phyloP scores from a whole-genome alignment of 108 stramenopile species.

The Bacterosira constricta region DNA sequence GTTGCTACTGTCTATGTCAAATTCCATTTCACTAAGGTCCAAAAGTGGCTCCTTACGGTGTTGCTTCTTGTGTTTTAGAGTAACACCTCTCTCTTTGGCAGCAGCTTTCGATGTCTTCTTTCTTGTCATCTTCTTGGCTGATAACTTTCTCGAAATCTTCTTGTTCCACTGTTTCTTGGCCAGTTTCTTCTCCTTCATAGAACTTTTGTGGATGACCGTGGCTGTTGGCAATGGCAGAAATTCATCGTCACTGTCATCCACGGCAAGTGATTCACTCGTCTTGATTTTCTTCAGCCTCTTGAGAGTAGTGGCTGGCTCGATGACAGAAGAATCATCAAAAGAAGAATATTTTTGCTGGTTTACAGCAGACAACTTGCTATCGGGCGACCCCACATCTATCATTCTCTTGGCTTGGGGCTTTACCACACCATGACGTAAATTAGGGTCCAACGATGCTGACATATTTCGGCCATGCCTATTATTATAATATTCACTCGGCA shows the following conservation, averaged over 20 bases:
- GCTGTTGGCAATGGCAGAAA: neutral
- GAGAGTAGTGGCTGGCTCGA: neutral
- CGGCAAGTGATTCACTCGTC: neutral
- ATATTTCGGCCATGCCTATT: neutral
- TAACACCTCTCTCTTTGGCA: neutral
- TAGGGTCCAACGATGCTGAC: neutral
- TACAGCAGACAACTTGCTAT: too few species aligned
- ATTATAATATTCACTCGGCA: slow-evolving; percentile 17
- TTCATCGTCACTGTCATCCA: neutral
- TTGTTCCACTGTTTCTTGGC: neutral
- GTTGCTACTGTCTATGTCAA: slow-evolving; percentile 19
- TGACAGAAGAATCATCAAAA: too few species aligned
- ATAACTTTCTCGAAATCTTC: slow-evolving; percentile 4
- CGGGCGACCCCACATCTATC: too few species aligned
- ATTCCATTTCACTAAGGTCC: slow-evolving; percentile 8
- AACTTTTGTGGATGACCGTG: neutral
- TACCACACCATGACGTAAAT: neutral
- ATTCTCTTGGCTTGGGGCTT: slow-evolving; percentile 3
- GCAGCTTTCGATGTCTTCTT: neutral
- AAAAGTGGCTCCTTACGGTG: slow-evolving; percentile 14
- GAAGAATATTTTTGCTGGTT: too few species aligned
- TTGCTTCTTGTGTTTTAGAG: neutral
- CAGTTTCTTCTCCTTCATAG: slow-evolving; percentile 12
- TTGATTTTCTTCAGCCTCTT: neutral
- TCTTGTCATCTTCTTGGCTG: neutral